phyloP scores from a whole-genome alignment of 2,329 filamentous ascomycete species.

The Sclerotinia nivalis region DNA sequence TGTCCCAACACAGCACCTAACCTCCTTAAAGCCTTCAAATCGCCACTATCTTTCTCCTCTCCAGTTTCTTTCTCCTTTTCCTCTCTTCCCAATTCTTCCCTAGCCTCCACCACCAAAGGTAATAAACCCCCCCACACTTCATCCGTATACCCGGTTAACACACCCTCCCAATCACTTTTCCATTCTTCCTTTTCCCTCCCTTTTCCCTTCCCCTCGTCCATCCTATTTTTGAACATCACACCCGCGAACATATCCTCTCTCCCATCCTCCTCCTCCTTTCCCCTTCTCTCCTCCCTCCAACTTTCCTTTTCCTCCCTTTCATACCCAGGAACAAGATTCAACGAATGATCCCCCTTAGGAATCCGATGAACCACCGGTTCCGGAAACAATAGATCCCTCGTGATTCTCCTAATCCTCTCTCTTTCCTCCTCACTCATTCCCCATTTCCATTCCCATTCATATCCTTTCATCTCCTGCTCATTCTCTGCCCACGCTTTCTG shows the following conservation, averaged over 20 bases:
- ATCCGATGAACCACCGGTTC: background rate
- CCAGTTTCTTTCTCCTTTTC: constrained; percentile 18
- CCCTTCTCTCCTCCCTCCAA: background rate
- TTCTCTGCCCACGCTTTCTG: background rate
- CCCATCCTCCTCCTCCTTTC: too few species aligned
- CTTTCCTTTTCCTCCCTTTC: background rate
- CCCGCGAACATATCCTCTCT: background rate
- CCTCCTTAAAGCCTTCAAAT: constrained; percentile 31
- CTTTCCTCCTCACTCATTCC: background rate
- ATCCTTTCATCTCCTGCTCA: background rate
- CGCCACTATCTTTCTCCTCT: constrained; percentile 20
- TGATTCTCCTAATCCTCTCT: background rate
- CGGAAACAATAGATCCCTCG: constrained; percentile 18
- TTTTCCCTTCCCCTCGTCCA: too few species aligned
- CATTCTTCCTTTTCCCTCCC: constrained; percentile 31
- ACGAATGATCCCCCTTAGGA: background rate
- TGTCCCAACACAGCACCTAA: constrained; percentile 34
- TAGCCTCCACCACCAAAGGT: constrained; percentile 57
- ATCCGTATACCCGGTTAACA: constrained; percentile 59
- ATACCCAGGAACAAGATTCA: background rate
- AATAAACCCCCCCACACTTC: constrained; percentile 68
- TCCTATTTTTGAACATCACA: background rate
- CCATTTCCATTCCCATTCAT: background rate
- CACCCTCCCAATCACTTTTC: constrained; percentile 50
- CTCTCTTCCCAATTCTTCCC: constrained; percentile 53